Base-by-base conservation (phyloP, 176 grass and related monocot genomes). In the Pontederia crassipes region DNA sequence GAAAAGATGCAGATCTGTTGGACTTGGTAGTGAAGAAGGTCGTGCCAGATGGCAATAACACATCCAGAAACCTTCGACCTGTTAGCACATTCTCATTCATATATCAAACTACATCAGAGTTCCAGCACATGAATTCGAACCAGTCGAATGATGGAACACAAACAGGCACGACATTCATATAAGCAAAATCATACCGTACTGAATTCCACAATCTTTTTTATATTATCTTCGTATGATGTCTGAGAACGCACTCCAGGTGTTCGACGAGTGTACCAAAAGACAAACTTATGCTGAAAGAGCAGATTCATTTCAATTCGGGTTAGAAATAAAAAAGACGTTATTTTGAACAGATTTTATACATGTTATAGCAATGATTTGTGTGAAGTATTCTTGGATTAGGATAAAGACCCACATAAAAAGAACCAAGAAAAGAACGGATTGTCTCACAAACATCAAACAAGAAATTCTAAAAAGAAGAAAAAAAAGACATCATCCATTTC, bases 11-110 rank as follows among this genome's bases (percentile, higher is more conserved):
- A 98, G 71, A 79, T 98, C 94, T 60, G 85, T 93, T 46, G 85
- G 94, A 65, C 71, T 80, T 4, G 87, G 88, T 2, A 98, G 79
- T 12, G 68, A 46, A 10, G 82, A 59, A 10, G 94, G 94, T 17
- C 94, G 85, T 12, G 82, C 62, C 0, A 98, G 79, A 77, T 98
- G 94, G 74, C 94, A 98, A 61, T 98, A 98, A 72, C 88, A 98
- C 54, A 89, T 73, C 94, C 94, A 98, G 74, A 98, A 98, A 10
- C 82, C 83, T 75, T 98, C 94, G 53, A 98, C 94, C 94, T 98
- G 50, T 62, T 17, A 49, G 71, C 57, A 59, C 60, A 74, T 61
- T 54, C 48, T 62, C 8, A 24, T 52, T 66, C 49, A 53, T 40
- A 66, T 28, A 49, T 2, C 47, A 67, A 24, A 64, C 16, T 72